Base-by-base conservation (phyloP, 371 early-diverging fungal species). In the Circinella umbellata region DNA sequence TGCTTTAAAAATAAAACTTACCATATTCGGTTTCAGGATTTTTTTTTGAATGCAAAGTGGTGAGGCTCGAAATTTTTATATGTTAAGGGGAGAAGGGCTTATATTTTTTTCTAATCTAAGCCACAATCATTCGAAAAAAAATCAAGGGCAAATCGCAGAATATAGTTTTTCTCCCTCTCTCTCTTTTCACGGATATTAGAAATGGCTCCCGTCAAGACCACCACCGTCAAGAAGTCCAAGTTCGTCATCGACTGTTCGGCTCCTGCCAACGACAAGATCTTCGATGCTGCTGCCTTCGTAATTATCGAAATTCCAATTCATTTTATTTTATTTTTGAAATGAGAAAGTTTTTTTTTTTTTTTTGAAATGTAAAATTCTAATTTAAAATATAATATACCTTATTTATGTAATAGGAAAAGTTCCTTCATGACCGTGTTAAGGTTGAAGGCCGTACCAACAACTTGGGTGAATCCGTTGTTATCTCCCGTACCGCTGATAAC, bases 391-490 rank as follows among this genome's bases (percentile, higher is more conserved):
- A 51, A 34, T 18, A 35, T 48, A 8, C 11, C 8, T 20, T 11
- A 13, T 63, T 6, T 4, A 13, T 49, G 27, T 27, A 27, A 51
- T 39, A 68, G 68, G 96, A 98, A 87, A 96, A 96, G 91, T 99
- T 90, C 91, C 92, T 99, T 71, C 96, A 95, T 83, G 97, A 97
- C 87, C 95, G 96, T 86, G 90, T 98, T 90, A 99, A 99, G 96
- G 96, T 99, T 76, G 90, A 90, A 67, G 97, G 97, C 78, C 94
- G 94, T 82, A 96, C 97, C 81, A 92, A 92, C 89, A 97, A 98
- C 94, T 90, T 99, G 79, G 93, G 93, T 73, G 94, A 94, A 61
- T 77, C 89, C 74, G 90, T 99, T 77, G 83, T 90, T 81, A 94
- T 97, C 79, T 80, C 89, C 88, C 94, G 95, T 76, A 86, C 80